Conservation (phyloP, 352 stramenopile species). For the Phytophthora sansomeana region DNA sequence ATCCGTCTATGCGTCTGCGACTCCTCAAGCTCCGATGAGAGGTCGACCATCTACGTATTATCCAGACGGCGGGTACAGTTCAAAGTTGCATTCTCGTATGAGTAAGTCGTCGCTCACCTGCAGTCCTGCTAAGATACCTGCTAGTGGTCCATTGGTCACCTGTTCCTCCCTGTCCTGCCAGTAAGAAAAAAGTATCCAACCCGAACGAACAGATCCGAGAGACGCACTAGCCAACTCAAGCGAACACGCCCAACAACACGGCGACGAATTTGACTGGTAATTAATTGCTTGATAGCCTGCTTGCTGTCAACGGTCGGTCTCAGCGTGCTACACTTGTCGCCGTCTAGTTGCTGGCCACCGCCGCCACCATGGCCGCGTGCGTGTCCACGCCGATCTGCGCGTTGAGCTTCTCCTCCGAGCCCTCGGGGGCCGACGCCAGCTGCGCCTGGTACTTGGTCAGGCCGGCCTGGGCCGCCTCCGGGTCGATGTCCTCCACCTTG, state of each 20-base stretch:
- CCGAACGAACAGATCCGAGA: too few species aligned
- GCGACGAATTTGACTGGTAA: conserved; percentile 36
- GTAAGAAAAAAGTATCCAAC: too few species aligned
- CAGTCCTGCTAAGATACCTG: too few species aligned
- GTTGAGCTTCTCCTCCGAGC: conserved; percentile 92
- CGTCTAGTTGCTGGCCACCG: conserved; percentile 79
- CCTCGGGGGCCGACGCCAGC: conserved; percentile 80
- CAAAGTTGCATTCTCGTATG: too few species aligned
- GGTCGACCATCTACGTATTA: neutral
- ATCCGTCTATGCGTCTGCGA: conserved; percentile 29
- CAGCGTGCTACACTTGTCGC: neutral
- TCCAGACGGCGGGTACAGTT: too few species aligned
- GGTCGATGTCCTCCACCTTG: conserved; percentile 97
- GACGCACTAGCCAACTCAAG: conserved; percentile 52
- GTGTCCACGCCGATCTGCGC: conserved; percentile 97
- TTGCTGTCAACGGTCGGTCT: conserved; percentile 5
- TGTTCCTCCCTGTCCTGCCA: too few species aligned
- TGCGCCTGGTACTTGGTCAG: conserved; percentile 77
- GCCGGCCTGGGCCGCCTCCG: conserved; percentile 83
- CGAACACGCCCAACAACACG: conserved; percentile 30
- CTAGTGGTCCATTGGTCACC: too few species aligned
- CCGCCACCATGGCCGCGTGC: conserved; percentile 92
- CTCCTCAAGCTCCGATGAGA: conserved; percentile 20
- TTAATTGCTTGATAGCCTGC: conserved; percentile 30
- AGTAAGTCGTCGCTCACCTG: too few species aligned